Evolutionary conservation across 352 stramenopile genomes (phyloP).

Genomic region (Blastocystis hominis): DNA sequence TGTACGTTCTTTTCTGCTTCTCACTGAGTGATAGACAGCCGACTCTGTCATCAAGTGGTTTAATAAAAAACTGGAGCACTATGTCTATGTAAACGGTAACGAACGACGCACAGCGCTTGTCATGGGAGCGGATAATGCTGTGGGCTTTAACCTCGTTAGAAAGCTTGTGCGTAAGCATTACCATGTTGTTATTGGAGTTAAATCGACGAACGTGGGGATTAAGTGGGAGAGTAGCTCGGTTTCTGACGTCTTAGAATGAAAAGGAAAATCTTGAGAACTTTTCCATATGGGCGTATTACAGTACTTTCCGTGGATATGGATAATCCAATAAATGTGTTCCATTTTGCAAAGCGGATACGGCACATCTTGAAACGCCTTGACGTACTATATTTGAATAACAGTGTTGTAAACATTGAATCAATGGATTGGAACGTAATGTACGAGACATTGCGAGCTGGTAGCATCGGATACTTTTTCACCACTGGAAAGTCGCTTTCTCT

Average conservation of each 20-base stretch:
- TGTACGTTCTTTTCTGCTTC: neutral
- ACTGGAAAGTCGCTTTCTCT: neutral
- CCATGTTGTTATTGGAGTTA: slow-evolving; percentile 55
- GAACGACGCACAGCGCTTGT: slow-evolving; percentile 35
- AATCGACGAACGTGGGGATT: slow-evolving; percentile 39
- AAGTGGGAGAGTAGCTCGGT: neutral
- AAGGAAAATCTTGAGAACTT: slow-evolving; percentile 11
- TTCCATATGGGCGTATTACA: slow-evolving; percentile 8
- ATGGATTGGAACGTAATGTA: slow-evolving; percentile 57
- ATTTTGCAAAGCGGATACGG: slow-evolving; percentile 36
- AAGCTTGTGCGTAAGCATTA: slow-evolving; percentile 58
- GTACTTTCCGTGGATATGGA: slow-evolving; percentile 31
- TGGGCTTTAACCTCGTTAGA: slow-evolving; percentile 41
- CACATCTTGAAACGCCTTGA: slow-evolving; percentile 40
- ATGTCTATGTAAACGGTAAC: slow-evolving; percentile 31
- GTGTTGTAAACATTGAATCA: slow-evolving; percentile 30
- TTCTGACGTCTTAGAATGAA: slow-evolving; percentile 36
- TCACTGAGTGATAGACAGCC: neutral
- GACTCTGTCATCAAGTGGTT: slow-evolving; percentile 52
- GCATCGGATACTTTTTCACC: slow-evolving; percentile 36
- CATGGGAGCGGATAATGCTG: slow-evolving; percentile 48
- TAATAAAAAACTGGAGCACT: slow-evolving; percentile 52
- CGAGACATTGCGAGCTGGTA: neutral
- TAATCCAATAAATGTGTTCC: slow-evolving; percentile 53
- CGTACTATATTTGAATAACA: slow-evolving; percentile 54